A percentile compares a stretch with the other conserved stretches of the same genome.
Conservation (phyloP, 1,284 basidiomycete species). For the Phellopilus nigrolimitatus region DNA sequence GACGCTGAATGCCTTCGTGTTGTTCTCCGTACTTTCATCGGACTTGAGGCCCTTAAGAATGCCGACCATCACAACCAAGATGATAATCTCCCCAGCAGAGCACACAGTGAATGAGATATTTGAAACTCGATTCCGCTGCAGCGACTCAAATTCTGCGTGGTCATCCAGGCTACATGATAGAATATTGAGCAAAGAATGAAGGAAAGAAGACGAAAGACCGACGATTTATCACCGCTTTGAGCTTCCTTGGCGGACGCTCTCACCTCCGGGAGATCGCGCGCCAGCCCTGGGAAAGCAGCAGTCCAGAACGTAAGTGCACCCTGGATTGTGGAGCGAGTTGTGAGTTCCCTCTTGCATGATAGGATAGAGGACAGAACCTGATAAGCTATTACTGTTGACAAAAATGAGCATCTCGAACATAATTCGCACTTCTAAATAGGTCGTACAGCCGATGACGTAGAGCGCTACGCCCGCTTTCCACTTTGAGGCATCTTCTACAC, state of each 20-base stretch:
- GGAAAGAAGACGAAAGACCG: slow-evolving; percentile 16
- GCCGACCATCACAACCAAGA: slow-evolving; percentile 73
- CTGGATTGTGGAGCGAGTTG: slow-evolving; percentile 35
- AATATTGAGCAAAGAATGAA: not conserved
- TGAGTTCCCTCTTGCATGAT: not conserved
- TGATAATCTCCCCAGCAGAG: slow-evolving; percentile 66
- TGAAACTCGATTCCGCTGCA: slow-evolving; percentile 72
- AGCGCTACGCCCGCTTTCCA: slow-evolving; percentile 69
- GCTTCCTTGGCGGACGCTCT: slow-evolving; percentile 42
- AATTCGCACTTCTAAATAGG: not conserved
- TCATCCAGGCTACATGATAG: slow-evolving; percentile 50
- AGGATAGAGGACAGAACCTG: slow-evolving; percentile 39
- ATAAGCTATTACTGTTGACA: slow-evolving; percentile 62
- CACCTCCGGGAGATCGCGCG: slow-evolving; percentile 68
- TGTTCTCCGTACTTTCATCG: slow-evolving; percentile 63
- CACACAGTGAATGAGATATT: slow-evolving; percentile 75
- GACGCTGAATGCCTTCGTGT: slow-evolving; percentile 73
- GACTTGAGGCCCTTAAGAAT: slow-evolving; percentile 68
- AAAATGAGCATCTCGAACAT: not conserved
- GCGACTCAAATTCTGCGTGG: slow-evolving; percentile 59
- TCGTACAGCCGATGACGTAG: slow-evolving; percentile 72
- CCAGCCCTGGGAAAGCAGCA: slow-evolving; percentile 77
- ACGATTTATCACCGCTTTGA: slow-evolving; percentile 44
- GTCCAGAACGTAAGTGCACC: slow-evolving; percentile 80
- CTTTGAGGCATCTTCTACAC: slow-evolving; percentile 56